phyloP scores from a whole-genome alignment of 2,329 filamentous ascomycete species.

The Claviceps humidiphila region DNA sequence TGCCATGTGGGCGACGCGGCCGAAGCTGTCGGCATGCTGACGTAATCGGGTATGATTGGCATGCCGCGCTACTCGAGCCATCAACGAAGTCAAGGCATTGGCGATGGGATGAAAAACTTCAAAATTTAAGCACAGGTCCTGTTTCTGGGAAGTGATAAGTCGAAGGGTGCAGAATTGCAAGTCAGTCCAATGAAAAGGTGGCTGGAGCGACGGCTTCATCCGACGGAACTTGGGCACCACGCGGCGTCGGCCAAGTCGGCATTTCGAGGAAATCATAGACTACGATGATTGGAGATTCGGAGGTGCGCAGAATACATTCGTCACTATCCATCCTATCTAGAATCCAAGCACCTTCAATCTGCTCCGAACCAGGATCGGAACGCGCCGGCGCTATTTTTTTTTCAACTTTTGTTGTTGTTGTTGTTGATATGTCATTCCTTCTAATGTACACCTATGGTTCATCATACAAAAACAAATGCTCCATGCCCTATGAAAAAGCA shows the following conservation, averaged over 20 bases:
- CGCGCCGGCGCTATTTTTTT: neutral
- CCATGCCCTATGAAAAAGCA: neutral
- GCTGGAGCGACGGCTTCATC: neutral
- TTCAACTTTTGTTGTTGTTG: neutral
- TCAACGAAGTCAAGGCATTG: neutral
- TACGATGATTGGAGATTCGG: neutral
- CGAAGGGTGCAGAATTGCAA: neutral
- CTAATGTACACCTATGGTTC: conserved; percentile 1
- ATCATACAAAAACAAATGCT: conserved; percentile 6
- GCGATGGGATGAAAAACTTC: neutral
- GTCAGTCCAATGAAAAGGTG: neutral
- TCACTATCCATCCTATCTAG: neutral
- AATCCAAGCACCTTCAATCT: neutral
- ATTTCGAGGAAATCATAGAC: neutral
- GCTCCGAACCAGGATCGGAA: neutral
- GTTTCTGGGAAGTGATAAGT: neutral
- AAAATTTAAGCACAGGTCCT: neutral
- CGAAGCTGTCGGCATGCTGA: conserved; percentile 1
- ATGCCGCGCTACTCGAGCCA: too few species aligned
- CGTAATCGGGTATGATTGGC: conserved; percentile 2
- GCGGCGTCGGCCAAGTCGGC: neutral
- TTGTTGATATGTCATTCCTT: neutral
- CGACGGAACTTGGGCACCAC: neutral
- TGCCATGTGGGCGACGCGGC: neutral
- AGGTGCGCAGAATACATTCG: neutral